Conservation (phyloP, 495 filamentous ascomycete genomes). For the Copromyces sp. region DNA sequence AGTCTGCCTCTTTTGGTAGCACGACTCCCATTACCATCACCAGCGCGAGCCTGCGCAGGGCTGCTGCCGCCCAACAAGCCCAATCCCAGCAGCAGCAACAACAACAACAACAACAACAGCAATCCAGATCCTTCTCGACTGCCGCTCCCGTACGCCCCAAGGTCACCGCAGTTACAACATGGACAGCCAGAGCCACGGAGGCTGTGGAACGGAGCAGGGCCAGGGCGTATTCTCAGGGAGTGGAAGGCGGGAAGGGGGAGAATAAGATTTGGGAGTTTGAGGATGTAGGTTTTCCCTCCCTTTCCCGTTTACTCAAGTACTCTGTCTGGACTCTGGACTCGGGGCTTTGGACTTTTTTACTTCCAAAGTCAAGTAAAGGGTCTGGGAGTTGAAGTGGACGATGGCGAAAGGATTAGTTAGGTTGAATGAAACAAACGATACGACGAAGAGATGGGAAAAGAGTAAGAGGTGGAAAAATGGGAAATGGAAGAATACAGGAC, state of each 20-base stretch:
- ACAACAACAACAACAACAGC: no score
- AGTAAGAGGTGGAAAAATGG: background rate
- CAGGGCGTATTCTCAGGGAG: background rate
- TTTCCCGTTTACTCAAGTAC: no score
- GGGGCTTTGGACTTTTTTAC: no score
- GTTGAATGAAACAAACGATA: background rate
- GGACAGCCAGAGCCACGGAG: background rate
- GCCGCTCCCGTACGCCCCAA: background rate
- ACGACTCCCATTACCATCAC: background rate
- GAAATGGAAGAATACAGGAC: background rate
- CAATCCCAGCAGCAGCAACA: background rate
- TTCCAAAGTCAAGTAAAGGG: no score
- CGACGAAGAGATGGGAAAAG: background rate
- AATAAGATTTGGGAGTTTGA: conserved; percentile 40
- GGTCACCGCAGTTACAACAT: background rate
- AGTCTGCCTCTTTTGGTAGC: background rate
- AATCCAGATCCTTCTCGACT: background rate
- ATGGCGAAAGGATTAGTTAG: no score
- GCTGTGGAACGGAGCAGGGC: background rate
- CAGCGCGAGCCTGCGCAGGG: background rate
- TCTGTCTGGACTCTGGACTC: no score
- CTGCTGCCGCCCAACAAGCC: background rate
- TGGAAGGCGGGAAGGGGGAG: conserved; percentile 6
- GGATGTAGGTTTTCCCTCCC: conserved; percentile 20
- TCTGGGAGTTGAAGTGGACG: background rate